A percentile compares a stretch with the other conserved stretches of the same genome.
These are phyloP conservation scores for Linaria vulgaris DNA, from an alignment of 257 asterid species.

Conservation along the genomic window DNA sequence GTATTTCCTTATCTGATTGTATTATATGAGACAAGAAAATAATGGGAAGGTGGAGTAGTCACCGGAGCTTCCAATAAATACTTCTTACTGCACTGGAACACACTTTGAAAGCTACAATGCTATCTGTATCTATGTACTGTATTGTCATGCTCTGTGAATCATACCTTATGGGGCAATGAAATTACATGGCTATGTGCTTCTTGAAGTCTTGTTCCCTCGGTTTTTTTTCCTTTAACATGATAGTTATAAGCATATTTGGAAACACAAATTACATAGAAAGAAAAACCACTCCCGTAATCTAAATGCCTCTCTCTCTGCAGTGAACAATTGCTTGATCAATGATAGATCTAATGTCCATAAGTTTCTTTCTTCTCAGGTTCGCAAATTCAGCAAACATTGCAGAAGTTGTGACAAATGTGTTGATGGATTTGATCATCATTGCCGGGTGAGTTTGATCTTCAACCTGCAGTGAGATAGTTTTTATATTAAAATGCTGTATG, in stretches of 20 bases:
- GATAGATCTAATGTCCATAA: neutral
- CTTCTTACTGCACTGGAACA: neutral
- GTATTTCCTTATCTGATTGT: neutral
- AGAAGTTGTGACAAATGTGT: constrained; percentile 99
- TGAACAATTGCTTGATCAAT: too few relatives aligned
- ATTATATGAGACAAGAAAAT: neutral
- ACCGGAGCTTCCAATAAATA: neutral
- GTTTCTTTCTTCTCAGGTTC: constrained; percentile 56
- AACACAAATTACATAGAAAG: too few relatives aligned
- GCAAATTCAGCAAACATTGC: constrained; percentile 92
- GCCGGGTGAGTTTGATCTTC: constrained; percentile 71
- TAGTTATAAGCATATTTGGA: too few relatives aligned
- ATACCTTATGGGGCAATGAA: constrained; percentile 4
- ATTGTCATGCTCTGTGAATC: neutral
- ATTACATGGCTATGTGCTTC: constrained; percentile 9
- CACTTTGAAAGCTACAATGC: neutral
- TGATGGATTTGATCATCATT: constrained; percentile 98
- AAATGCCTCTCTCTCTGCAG: too few relatives aligned
- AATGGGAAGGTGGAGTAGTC: neutral
- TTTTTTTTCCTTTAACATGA: neutral
- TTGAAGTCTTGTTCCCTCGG: neutral
- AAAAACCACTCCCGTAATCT: too few relatives aligned
- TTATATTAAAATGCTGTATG: neutral
- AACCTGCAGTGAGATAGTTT: constrained; percentile 1
- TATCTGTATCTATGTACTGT: neutral